Conservation (phyloP, 352 stramenopile species). For the Phytophthora gonapodyides region DNA sequence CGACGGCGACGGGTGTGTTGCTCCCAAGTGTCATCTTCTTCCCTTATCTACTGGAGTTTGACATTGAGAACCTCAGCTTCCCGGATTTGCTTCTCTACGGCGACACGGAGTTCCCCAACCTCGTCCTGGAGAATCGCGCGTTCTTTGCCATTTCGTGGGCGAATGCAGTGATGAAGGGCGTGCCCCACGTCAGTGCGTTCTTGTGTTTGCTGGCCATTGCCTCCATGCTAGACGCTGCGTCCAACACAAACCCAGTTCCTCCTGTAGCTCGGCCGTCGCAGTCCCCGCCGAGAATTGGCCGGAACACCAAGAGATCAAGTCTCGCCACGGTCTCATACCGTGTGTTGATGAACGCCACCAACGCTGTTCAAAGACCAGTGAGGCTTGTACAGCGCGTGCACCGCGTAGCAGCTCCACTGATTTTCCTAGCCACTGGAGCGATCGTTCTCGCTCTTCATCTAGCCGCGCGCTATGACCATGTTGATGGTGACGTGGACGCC, state of each 20-base stretch:
- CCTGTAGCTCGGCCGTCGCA: background rate
- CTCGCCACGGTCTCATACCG: constrained; percentile 1
- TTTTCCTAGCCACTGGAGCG: constrained; percentile 10
- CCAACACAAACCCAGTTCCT: background rate
- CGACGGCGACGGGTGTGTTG: constrained; percentile 4
- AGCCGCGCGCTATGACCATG: background rate
- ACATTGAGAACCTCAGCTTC: constrained; percentile 41
- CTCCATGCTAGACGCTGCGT: constrained; percentile 22
- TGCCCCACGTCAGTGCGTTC: constrained; percentile 47
- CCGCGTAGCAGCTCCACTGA: constrained; percentile 26
- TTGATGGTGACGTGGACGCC: background rate
- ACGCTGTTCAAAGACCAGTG: background rate
- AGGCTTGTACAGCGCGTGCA: constrained; percentile 6
- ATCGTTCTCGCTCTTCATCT: constrained; percentile 8
- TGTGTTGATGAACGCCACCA: constrained; percentile 5
- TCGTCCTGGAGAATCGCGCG: constrained; percentile 52
- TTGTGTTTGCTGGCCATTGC: constrained; percentile 32
- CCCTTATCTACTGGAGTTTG: constrained; percentile 32
- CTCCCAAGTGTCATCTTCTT: constrained; percentile 20
- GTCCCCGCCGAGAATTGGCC: background rate
- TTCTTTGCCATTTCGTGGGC: constrained; percentile 38
- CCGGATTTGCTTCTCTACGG: constrained; percentile 41
- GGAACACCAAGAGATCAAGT: background rate
- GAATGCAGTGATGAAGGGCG: constrained; percentile 32
- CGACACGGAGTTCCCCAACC: constrained; percentile 45